These are phyloP conservation scores for Dunaliella primolecta DNA, from an alignment of 139 green algal species.

Conservation along the genomic window DNA sequence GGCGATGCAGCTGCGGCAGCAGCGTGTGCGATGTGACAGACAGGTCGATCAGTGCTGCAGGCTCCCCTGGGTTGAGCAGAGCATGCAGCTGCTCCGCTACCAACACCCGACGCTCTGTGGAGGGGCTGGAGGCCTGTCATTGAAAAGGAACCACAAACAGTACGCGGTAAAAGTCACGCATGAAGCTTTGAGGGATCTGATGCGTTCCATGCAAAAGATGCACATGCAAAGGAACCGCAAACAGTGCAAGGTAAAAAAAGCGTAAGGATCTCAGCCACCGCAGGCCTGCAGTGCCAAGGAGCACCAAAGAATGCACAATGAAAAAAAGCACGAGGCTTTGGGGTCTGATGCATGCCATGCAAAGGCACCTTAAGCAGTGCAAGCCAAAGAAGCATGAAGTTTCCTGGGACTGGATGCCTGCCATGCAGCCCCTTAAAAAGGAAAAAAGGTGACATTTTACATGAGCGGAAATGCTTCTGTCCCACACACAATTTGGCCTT, in stretches of 20 bases:
- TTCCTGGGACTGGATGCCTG: too few relatives aligned
- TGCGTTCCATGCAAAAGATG: not conserved
- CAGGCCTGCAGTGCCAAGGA: not conserved
- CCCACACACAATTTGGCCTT: too few relatives aligned
- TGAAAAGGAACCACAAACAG: not conserved
- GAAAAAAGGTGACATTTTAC: too few relatives aligned
- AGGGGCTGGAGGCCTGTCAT: conserved; percentile 22
- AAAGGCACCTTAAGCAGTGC: too few relatives aligned
- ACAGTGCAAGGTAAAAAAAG: not conserved
- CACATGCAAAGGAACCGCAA: not conserved
- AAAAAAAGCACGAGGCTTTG: too few relatives aligned
- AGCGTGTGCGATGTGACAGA: conserved; percentile 22
- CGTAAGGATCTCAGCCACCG: not conserved
- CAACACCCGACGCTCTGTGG: conserved; percentile 27
- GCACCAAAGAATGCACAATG: too few relatives aligned
- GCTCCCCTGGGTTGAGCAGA: not conserved
- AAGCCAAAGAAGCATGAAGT: too few relatives aligned
- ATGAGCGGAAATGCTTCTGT: too few relatives aligned
- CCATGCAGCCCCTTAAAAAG: too few relatives aligned
- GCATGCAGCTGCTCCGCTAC: conserved; percentile 29
- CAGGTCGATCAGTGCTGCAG: conserved; percentile 16
- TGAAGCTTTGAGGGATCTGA: not conserved
- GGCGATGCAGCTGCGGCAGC: conserved; percentile 29
- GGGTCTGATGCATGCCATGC: too few relatives aligned
- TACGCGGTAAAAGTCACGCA: not conserved